Base-by-base conservation (phyloP, 2,329 filamentous ascomycete species). In the Colletotrichum karsti region DNA sequence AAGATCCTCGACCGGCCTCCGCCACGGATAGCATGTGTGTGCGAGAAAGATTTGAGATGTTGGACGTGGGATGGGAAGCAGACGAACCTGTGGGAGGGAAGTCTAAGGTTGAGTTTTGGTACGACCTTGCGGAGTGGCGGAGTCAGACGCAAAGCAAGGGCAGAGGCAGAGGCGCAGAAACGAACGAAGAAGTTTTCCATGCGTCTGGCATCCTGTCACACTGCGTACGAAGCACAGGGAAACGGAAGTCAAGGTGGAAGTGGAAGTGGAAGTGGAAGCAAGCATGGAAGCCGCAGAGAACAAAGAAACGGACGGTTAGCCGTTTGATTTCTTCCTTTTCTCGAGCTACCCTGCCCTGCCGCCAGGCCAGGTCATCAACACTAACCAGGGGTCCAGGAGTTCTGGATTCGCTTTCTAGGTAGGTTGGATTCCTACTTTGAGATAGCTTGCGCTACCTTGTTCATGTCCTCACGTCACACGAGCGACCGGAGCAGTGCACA, bases 231-330 rank as follows among this genome's bases (percentile, higher is more conserved):
- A n/a, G n/a, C n/a, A n/a, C n/a, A n/a, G 33, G n/a, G n/a, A 35
- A 7, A 51, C 24, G 26, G 20, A 44, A 54, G 42, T 41, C 35
- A 33, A 51, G 42, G 33, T 53, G 15, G 33, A 46, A 62, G 41
- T 50, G 22, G 41, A 35, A 22, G 30, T 8, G 13, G 15, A 53
- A 35, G 46, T 44, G 24, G 62, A 67, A 67, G 51, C 50, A 26
- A 18, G 39, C 64, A 48, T 58, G 46, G 60, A 58, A 64, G 22
- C 64, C 6, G 35, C 37, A 58, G 53, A 46, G 64, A 67, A 64
- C 64, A 67, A 67, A 67, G 64, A 58, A 64, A 64, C 42, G 22
- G 53, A 26, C 44, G 15, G 64, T 44, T 39, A 15, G 15, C 48
- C 63, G 58, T 66, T 66, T 66, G 39, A 46, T 58, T 44, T 44